Base-by-base conservation (phyloP, 441 rosid genomes). In the Breynia disticha region DNA sequence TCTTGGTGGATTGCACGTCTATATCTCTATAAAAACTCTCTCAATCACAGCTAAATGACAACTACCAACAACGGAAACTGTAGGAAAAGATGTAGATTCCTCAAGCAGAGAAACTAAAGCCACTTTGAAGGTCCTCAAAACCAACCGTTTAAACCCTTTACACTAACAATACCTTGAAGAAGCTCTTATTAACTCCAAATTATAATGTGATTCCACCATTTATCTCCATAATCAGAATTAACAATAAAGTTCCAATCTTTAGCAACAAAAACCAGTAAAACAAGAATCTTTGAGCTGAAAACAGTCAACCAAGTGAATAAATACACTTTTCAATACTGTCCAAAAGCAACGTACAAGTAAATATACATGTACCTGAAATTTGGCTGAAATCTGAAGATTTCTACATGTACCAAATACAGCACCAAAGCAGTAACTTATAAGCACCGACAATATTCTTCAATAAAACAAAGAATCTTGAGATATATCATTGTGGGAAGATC, bases 121-220 rank as follows among this genome's bases (percentile, higher is more conserved):
- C 14, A 57, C 74, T 68, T 71, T 73, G 75, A 64, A 71, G 71
- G 63, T 68, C 68, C 64, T 69, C 71, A 28, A 28, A n/a, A 5
- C 35, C 35, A 28, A 52, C 79, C 74, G 77, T 60, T 69, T 73
- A 42, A 61, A 8, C 46, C 55, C 52, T 72, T 64, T 66, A 22
- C 37, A 14, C 57, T 38, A 2, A 41, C 16, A 19, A 70, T 59
- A 62, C 54, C 81, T 70, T 68, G 38, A 66, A 63, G 71, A 59
- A 71, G 72, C 72, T 64, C 41, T 46, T 16, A 63, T 37, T 48
- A 22, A 44, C 55, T 28, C 56, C 22, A 52, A 15, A 28, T 28
- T 28, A 28, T 5, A 28, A 9, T 4, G 8, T 28, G 35, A 28
- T 28, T 9, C 35, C 35, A 9, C 7, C 35, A 28, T 28, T 28